Percentiles rank a stretch among this genome's conserved stretches.
These are phyloP conservation scores for Panicum virgatum DNA, from an alignment of 202 grass and related monocot species.

Conservation along the genomic window DNA sequence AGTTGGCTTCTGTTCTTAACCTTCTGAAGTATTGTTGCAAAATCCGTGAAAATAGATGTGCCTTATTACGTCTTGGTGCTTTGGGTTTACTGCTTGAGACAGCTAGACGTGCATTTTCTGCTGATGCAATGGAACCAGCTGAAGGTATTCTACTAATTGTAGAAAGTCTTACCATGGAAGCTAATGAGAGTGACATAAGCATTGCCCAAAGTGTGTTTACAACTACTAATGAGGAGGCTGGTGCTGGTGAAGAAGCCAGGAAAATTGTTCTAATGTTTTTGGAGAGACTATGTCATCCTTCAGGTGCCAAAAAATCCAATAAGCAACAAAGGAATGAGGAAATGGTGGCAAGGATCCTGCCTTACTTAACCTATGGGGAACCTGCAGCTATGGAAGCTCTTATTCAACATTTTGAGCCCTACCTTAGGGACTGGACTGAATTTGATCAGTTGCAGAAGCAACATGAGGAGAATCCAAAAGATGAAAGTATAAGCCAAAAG, in stretches of 20 bases:
- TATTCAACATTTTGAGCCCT: constrained; percentile 94
- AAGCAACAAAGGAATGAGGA: constrained; percentile 99
- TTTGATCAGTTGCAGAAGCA: constrained; percentile 82
- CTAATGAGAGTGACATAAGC: constrained; percentile 96
- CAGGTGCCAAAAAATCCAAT: constrained; percentile 83
- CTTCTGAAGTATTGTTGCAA: constrained; percentile 97
- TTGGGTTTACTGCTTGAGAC: constrained; percentile 86
- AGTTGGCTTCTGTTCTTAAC: constrained; percentile 83
- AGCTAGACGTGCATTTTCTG: constrained; percentile 84
- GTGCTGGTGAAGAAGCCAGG: constrained; percentile 80
- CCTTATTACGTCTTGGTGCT: constrained; percentile 74
- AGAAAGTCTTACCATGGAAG: constrained; percentile 97
- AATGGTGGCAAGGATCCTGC: constrained; percentile 98
- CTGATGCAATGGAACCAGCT: constrained; percentile 92
- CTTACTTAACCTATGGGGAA: constrained; percentile 96
- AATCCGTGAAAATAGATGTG: constrained; percentile 91
- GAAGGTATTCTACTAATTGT: constrained; percentile 99
- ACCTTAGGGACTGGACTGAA: constrained; percentile 77
- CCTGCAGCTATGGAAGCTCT: constrained; percentile 91
- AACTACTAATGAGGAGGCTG: constrained; percentile 71
- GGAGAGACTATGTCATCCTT: constrained; percentile 74
- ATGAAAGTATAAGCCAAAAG: constrained; percentile 63
- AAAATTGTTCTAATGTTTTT: constrained; percentile 99
- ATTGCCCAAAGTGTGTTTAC: constrained; percentile 86
- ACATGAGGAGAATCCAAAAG: constrained; percentile 77